Evolutionary conservation across 768 basidiomycete genomes (phyloP), one percentile per base, ranked within the genome.

Genomic region (Botryobasidium botryosum): DNA sequence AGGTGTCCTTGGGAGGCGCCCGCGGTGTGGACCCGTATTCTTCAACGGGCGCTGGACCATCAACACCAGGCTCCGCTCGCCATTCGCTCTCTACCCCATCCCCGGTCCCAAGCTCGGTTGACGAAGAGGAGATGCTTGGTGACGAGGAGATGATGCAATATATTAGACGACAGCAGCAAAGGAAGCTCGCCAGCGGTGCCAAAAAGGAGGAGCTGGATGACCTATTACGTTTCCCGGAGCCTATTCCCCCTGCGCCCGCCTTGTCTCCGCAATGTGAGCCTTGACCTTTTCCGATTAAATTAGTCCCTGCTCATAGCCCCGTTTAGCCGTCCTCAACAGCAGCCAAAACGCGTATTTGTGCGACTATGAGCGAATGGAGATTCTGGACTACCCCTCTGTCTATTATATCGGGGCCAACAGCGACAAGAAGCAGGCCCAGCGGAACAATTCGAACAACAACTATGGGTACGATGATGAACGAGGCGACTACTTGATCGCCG

Each of bases 61-160:
- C 38, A 1, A 79, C 79, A 12, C 75, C 80, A 1, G 46, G 48
- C 41, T 74, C 76, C 3, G 79, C 77, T 54, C 70, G 79, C 28
- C 76, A 81, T 48, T 81, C 81, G 18, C 60, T 79, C 20, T 86
- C 81, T 3, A 85, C 83, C 1, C 84, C 86, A 3, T 92, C 90
- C 1, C 88, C 90, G 0, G 74, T 72, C 5, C 78, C 79, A 23
- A 77, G 74, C 52, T 66, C 72, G 2, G 66, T 82, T 2, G 86
- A 86, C 47, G 90, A 91, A 48, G 87, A 91, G 50, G 85, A 91
- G 58, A 41, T 80, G 5, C 63, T 82, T 15, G 94, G 85, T 13
- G 94, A 99, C 56, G 90, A 94, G 50, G 94, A 99, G 64, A 99
- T 99, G 94, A 62, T 83, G 56, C 79, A 82, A 47, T 99, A 92